Conservation (phyloP, 441 rosid genomes). For the Theobroma grandiflorum region DNA sequence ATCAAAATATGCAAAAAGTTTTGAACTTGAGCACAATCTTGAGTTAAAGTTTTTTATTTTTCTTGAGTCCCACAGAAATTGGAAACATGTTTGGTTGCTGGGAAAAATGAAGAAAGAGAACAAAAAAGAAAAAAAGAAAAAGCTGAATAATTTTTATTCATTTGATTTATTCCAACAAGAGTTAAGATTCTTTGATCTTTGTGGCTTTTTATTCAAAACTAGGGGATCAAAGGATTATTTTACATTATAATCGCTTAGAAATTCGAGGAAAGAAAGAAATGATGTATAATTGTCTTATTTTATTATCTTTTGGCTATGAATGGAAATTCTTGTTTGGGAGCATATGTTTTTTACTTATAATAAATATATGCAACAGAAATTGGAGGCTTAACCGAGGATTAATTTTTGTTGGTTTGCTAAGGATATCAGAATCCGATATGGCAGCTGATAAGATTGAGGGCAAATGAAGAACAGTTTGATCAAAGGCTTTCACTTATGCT, state of each 20-base stretch:
- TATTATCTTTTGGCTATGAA: neutral
- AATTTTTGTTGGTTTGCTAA: slow-evolving; percentile 19
- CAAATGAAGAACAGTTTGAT: slow-evolving; percentile 7
- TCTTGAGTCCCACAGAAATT: neutral
- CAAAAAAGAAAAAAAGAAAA: neutral
- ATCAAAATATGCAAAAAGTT: neutral
- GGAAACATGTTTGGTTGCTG: slow-evolving; percentile 20
- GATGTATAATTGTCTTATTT: slow-evolving; percentile 1
- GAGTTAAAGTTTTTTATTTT: neutral
- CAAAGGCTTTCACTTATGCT: slow-evolving; percentile 9
- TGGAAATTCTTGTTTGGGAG: slow-evolving; percentile 15
- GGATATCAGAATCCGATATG: neutral
- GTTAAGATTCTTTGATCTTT: neutral
- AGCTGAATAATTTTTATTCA: neutral
- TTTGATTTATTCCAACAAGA: neutral
- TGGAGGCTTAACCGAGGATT: slow-evolving; percentile 9
- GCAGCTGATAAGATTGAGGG: neutral
- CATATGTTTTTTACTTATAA: neutral
- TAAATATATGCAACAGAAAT: neutral
- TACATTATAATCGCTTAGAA: neutral
- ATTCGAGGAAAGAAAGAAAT: slow-evolving; percentile 16
- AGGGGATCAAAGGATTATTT: neutral
- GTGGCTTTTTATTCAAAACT: neutral
- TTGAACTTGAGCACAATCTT: slow-evolving; percentile 10
- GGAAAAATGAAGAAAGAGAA: slow-evolving; percentile 11